phyloP scores from a whole-genome alignment of 1,139 yeast genomes.

The Saccharomyces hybrid region DNA sequence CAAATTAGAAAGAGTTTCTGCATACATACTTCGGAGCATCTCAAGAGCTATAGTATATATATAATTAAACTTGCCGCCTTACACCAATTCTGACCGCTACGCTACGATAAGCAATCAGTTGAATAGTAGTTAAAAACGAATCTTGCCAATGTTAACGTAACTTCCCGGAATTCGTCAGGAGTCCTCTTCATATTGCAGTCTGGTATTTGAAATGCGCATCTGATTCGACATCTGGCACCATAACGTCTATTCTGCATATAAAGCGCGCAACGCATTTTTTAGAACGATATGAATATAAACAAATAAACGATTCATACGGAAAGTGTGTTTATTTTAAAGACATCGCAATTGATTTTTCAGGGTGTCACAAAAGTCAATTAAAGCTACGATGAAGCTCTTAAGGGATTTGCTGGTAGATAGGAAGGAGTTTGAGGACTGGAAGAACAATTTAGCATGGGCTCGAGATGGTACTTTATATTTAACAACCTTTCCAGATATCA shows the following conservation, averaged over 20 bases:
- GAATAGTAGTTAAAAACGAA: constrained; percentile 1
- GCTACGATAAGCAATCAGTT: not conserved
- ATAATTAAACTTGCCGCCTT: not conserved
- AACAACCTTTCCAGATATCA: constrained; percentile 24
- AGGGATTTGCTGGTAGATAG: constrained; percentile 25
- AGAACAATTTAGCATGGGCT: constrained; percentile 24
- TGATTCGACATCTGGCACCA: not conserved
- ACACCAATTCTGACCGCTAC: not conserved
- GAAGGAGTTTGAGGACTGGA: constrained; percentile 26
- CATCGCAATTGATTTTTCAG: not conserved
- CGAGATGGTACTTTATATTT: constrained; percentile 27
- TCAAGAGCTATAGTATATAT: not conserved
- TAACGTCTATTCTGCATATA: not conserved
- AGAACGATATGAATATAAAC: not conserved
- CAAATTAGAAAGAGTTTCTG: not conserved
- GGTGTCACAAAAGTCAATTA: not conserved
- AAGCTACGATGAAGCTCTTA: constrained; percentile 20
- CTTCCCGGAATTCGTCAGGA: not conserved
- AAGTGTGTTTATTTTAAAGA: not conserved
- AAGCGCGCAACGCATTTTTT: not conserved
- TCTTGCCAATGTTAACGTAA: not conserved
- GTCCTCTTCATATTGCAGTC: not conserved
- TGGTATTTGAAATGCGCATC: not conserved
- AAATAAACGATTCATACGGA: not conserved
- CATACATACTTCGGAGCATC: not conserved